Percentiles rank a stretch among this genome's conserved stretches.
These are phyloP conservation scores for Amanita thiersii DNA, from an alignment of 768 basidiomycete species.

Conservation along the genomic window DNA sequence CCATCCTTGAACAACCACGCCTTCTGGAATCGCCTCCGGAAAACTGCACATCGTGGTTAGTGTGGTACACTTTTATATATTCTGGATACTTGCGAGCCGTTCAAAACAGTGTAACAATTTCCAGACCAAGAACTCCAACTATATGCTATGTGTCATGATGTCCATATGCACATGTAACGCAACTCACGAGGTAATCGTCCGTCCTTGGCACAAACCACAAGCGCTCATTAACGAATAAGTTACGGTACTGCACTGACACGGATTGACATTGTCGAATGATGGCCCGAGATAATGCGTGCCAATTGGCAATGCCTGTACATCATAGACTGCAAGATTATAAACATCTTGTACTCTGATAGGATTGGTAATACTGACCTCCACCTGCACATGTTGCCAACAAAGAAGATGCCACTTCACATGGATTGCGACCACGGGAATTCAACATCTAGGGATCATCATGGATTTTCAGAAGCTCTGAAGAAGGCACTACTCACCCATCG, in stretches of 20 bases:
- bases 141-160: too few relatives aligned
- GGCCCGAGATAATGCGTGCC: slow-evolving; percentile 32
- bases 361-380: slow-evolving; percentile 24
- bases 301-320: slow-evolving; percentile 22
- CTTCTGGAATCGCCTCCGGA: slow-evolving; percentile 37
- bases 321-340: slow-evolving; percentile 18
- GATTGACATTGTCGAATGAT: slow-evolving; percentile 23
- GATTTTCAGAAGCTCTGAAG: not conserved
- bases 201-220: slow-evolving; percentile 50
- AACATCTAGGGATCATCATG: slow-evolving; percentile 20
- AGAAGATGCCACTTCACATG: slow-evolving; percentile 36
- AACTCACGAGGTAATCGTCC: too few relatives aligned
- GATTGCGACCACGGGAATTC: slow-evolving; percentile 39
- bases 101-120: too few relatives aligned
- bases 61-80: too few relatives aligned
- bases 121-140: too few relatives aligned
- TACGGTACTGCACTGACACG: slow-evolving; percentile 49
- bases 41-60: slow-evolving; percentile 39
- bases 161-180: too few relatives aligned
- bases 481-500: too few relatives aligned
- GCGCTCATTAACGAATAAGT: slow-evolving; percentile 49
- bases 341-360: not conserved
- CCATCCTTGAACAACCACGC: slow-evolving; percentile 50
- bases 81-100: too few relatives aligned
- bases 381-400: slow-evolving; percentile 32